Percentiles rank a stretch among this genome's conserved stretches.
phyloP scores from a whole-genome alignment of 192 early-diverging fungal species.

The Podila verticillata region DNA sequence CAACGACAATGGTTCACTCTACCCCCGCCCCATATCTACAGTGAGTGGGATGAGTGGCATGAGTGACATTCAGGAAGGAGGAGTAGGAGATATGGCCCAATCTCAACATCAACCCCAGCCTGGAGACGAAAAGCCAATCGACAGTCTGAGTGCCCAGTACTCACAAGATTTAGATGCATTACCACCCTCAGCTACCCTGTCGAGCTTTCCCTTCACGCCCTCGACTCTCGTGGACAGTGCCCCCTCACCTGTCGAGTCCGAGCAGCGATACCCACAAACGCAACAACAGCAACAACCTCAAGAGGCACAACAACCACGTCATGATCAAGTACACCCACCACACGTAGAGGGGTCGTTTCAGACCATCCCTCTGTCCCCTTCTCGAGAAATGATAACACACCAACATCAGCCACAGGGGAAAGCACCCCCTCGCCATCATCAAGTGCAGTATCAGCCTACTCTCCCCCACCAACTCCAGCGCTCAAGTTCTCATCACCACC shows the following conservation, averaged over 20 bases:
- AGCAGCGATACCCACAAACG: not conserved
- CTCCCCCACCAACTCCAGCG: too few relatives aligned
- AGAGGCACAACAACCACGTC: not conserved
- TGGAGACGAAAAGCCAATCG: not conserved
- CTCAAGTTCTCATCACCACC: not conserved
- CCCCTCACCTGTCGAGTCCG: not conserved
- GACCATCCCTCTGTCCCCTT: conserved; percentile 12
- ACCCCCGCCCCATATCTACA: too few relatives aligned
- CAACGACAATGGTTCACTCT: not conserved
- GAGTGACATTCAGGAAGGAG: too few relatives aligned
- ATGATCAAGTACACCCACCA: too few relatives aligned
- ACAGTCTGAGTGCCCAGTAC: not conserved
- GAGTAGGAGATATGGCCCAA: not conserved
- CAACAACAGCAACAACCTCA: not conserved
- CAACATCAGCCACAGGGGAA: not conserved
- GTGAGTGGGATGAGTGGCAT: too few relatives aligned
- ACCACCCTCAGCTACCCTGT: not conserved
- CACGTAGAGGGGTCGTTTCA: not conserved
- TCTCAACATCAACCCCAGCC: not conserved
- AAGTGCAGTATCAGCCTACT: too few relatives aligned
- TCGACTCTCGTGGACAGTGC: conserved; percentile 20
- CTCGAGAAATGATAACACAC: not conserved
- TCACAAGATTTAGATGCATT: not conserved
- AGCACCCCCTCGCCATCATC: too few relatives aligned
- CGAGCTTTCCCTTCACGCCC: conserved; percentile 27